These are phyloP conservation scores for Fusarium paranaense DNA, from an alignment of 2,329 filamentous ascomycete species.

Conservation along the genomic window DNA sequence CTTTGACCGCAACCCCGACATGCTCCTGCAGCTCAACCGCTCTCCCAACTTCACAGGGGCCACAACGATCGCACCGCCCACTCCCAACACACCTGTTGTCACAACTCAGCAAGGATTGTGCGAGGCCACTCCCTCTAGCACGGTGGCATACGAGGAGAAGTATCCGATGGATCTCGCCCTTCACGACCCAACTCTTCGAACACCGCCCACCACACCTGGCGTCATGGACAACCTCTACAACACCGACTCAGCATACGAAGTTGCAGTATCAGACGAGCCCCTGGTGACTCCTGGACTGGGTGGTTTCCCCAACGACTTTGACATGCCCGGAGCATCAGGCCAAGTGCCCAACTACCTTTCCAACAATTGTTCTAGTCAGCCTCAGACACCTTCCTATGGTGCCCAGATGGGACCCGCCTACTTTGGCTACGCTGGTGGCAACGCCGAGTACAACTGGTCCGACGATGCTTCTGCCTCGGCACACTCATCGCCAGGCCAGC, in stretches of 20 bases:
- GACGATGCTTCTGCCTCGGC: slow-evolving; percentile 55
- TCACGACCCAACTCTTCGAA: slow-evolving; percentile 61
- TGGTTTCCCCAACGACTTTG: slow-evolving; percentile 60
- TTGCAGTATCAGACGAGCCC: slow-evolving; percentile 59
- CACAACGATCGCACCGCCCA: slow-evolving; percentile 60
- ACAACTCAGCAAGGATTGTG: slow-evolving; percentile 51
- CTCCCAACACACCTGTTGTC: slow-evolving; percentile 61
- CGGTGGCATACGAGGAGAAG: slow-evolving; percentile 48
- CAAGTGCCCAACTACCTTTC: slow-evolving; percentile 59
- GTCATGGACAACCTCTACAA: slow-evolving; percentile 56
- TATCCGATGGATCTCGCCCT: slow-evolving; percentile 45
- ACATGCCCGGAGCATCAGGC: slow-evolving; percentile 55
- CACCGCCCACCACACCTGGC: slow-evolving; percentile 66
- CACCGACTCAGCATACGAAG: slow-evolving; percentile 54
- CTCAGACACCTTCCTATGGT: slow-evolving; percentile 61
- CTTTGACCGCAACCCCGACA: slow-evolving; percentile 60
- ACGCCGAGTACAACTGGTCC: slow-evolving; percentile 65
- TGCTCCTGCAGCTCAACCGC: slow-evolving; percentile 56
- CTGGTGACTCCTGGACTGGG: slow-evolving; percentile 61
- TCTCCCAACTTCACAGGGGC: slow-evolving; percentile 55
- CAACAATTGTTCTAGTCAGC: slow-evolving; percentile 56
- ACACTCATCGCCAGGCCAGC: slow-evolving; percentile 49
- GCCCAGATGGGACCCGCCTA: slow-evolving; percentile 57
- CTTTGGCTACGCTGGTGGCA: slow-evolving; percentile 52
- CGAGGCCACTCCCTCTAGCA: slow-evolving; percentile 54